Evolutionary conservation across 495 filamentous ascomycete species (phyloP).

Genomic region (Neurospora sp.): DNA sequence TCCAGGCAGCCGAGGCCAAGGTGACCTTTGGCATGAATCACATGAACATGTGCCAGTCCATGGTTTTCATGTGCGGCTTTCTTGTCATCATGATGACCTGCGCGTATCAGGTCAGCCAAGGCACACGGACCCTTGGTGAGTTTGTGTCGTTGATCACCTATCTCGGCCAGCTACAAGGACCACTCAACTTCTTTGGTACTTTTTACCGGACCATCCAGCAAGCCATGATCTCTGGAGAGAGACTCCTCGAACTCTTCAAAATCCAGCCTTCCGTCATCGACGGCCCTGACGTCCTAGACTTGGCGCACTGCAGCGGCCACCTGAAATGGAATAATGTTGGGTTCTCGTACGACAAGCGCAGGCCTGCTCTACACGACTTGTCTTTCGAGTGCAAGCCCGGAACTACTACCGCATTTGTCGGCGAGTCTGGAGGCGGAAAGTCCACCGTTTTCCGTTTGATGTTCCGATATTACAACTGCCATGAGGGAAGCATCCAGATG

Average conservation of each 20-base stretch:
- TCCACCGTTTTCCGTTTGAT: conserved; percentile 94
- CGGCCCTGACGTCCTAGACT: conserved; percentile 31
- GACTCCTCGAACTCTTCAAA: conserved; percentile 90
- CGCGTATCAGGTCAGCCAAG: conserved; percentile 76
- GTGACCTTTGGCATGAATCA: conserved; percentile 79
- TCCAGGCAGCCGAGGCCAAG: conserved; percentile 78
- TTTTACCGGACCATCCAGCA: conserved; percentile 96
- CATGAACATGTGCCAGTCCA: conserved; percentile 89
- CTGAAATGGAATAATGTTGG: conserved; percentile 79
- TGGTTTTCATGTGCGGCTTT: conserved; percentile 87
- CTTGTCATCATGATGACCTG: conserved; percentile 58
- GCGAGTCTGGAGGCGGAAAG: conserved; percentile 93
- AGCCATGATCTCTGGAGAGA: conserved; percentile 92
- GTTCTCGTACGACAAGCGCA: conserved; percentile 82
- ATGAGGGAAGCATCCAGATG: conserved; percentile 66
- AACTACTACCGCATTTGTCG: conserved; percentile 90
- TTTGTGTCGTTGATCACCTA: conserved; percentile 81
- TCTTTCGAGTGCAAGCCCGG: conserved; percentile 76
- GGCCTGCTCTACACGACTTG: conserved; percentile 74
- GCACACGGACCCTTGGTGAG: conserved; percentile 59
- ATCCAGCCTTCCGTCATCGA: conserved; percentile 79
- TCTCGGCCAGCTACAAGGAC: conserved; percentile 84
- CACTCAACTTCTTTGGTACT: conserved; percentile 94
- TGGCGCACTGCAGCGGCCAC: conserved; percentile 64
- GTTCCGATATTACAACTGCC: conserved; percentile 87